Evolutionary conservation across 768 basidiomycete genomes (phyloP), one percentile per base, ranked within the genome.

Genomic region (Tricholoma bakamatsutake): DNA sequence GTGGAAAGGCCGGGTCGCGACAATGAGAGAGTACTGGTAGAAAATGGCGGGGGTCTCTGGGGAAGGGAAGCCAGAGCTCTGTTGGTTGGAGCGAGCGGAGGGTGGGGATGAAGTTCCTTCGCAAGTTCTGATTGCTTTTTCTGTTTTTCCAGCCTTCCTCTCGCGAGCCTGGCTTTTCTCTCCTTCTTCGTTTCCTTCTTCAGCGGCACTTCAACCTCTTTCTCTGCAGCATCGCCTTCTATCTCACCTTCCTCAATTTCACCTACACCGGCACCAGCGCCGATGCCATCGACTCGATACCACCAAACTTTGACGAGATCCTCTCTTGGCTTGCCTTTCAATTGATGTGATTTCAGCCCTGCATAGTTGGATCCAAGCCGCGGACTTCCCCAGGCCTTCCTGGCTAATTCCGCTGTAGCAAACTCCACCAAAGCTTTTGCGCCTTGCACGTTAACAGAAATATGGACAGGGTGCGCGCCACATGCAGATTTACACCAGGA

Each of bases 391-490:
- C 78, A 84, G 37, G 78, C 81, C 52, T 67, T 72, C 50, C 71
- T 63, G 9, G 83, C 81, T 12, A 73, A 54, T 28, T 74, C 74
- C 21, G 71, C 69, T 8, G 70, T 73, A 2, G 71, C 60, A 63
- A 82, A 84, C 66, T 83, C 81, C 3, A 84, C 62, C 21, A 85
- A 66, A 1, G 77, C 79, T 60, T 78, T 82, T 8, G 69, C 76
- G 5, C 57, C 68, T 13, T 67, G 69, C 1, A 64, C 54, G 59
- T 80, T 77, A 39, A 83, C 66, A 28, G 75, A 71, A 13, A 76
- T 54, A 42, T 75, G 72, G 21, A 73, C 67, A 7, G 80, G 77
- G 21, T 63, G 57, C 15, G 68, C 63, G 0, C 66, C 70, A 48
- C 71, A 75, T 5, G 72, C 76, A 42, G 61, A 61, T 53, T 69